Evolutionary conservation across 768 basidiomycete species (phyloP), one percentile per base, ranked within the genome.

Genomic region (Termitomyces sp.): DNA sequence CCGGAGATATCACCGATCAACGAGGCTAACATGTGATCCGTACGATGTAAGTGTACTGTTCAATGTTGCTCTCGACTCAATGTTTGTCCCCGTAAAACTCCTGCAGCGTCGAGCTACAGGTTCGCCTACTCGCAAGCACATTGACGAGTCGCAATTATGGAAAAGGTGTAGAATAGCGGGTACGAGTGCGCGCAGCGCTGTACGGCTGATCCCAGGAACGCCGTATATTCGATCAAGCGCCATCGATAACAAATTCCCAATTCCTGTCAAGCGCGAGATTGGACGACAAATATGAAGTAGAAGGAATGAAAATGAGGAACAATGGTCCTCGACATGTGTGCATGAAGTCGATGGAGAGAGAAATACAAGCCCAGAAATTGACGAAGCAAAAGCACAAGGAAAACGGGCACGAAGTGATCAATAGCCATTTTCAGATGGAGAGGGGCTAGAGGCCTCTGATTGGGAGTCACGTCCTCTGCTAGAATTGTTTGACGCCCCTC

Each of bases 381-480:
- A 58, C 60, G 50, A 60, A 57, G 56, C 36, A 56, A 27, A 56
- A 55, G 53, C 43, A 36, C 38, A 36, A 56, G 38, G 50, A 53
- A 54, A 41, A 53, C 41, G 42, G 29, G 45, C 47, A 50, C 48
- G 15, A 49, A 65, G 47, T 35, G 50, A 61, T 77, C 69, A 78
- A 64, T 70, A 78, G 45, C 75, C 77, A 40, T 72, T 70, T 63
- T 81, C 79, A 50, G 81, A 78, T 20, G 77, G 71, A 6, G 79
- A 75, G 15, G 80, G 76, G 61, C 71, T 85, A 7, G 86, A 86
- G 60, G 82, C 82, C 65, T 85, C 87, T 49, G 77, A 81, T 18
- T 83, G 81, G 33, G 80, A 77, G 50, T 82, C 79, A 64, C 85
- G 86, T 31, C 81, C 80, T 63, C 78, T 77, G 52, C 80, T 78